Conservation (phyloP, 306 rosid genomes). For the Sphenostylis stenocarpa region DNA sequence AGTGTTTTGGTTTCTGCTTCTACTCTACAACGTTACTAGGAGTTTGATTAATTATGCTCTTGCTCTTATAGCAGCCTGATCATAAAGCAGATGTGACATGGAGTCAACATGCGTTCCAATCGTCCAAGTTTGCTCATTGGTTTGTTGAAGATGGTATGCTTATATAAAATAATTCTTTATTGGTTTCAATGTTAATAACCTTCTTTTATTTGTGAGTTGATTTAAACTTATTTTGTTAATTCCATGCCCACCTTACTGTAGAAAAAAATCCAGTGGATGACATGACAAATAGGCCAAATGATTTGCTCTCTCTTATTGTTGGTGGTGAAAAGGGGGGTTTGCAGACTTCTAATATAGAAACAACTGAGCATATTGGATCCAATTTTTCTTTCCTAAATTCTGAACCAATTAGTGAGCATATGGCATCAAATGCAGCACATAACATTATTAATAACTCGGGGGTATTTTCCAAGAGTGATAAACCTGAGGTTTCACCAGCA, state of each 20-base stretch:
- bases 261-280: slow-evolving; percentile 64
- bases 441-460: slow-evolving; percentile 46
- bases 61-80: slow-evolving; percentile 48
- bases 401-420: slow-evolving; percentile 44
- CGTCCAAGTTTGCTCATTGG: slow-evolving; percentile 93
- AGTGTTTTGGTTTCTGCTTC: slow-evolving; percentile 14
- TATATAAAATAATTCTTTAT: not conserved
- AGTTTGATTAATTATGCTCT: slow-evolving; percentile 34
- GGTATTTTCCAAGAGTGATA: slow-evolving; percentile 48
- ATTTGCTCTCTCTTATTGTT: slow-evolving; percentile 77
- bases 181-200: slow-evolving; percentile 18
- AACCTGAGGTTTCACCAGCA: slow-evolving; percentile 57
- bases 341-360: slow-evolving; percentile 45
- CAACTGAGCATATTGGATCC: slow-evolving; percentile 40
- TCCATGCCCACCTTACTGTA: slow-evolving; percentile 40
- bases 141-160: slow-evolving; percentile 86
- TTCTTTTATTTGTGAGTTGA: slow-evolving; percentile 21
- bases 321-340: slow-evolving; percentile 69
- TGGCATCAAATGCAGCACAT: slow-evolving; percentile 41
- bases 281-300: slow-evolving; percentile 62
- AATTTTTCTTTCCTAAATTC: slow-evolving; percentile 47
- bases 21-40: not conserved
- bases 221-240: slow-evolving; percentile 17
- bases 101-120: slow-evolving; percentile 58
- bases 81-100: slow-evolving; percentile 54